Conservation (phyloP, 2,329 filamentous ascomycete species). For the Mariannaea sp. region DNA sequence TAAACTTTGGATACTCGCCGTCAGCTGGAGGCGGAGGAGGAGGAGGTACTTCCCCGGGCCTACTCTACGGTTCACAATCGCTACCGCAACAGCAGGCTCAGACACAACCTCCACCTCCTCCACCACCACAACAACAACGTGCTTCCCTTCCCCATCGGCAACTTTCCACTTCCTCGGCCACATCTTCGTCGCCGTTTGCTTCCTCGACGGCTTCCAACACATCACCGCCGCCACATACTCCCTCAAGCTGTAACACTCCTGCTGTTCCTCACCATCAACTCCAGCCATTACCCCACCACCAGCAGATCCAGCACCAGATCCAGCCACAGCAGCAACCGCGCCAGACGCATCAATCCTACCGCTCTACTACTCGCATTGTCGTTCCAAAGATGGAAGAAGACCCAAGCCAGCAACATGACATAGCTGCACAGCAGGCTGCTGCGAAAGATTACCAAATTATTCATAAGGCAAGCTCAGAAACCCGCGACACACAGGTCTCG, state of each 20-base stretch:
- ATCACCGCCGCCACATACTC: slow-evolving; percentile 25
- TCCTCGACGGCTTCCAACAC: slow-evolving; percentile 23
- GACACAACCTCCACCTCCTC: slow-evolving; percentile 15
- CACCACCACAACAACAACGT: slow-evolving; percentile 20
- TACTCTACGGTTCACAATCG: slow-evolving; percentile 25
- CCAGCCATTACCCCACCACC: slow-evolving; percentile 22
- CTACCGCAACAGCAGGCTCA: slow-evolving; percentile 15
- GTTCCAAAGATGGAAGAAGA: slow-evolving; percentile 43
- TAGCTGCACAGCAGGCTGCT: slow-evolving; percentile 64
- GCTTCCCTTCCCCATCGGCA: slow-evolving; percentile 19
- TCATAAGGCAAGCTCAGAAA: slow-evolving; percentile 53
- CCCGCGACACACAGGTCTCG: slow-evolving; percentile 14
- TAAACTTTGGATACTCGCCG: slow-evolving; percentile 35
- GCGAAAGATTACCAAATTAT: slow-evolving; percentile 63
- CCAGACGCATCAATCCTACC: slow-evolving; percentile 22
- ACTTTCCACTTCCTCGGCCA: slow-evolving; percentile 24
- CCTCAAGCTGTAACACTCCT: slow-evolving; percentile 12
- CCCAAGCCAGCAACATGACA: slow-evolving; percentile 47
- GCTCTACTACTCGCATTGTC: slow-evolving; percentile 12
- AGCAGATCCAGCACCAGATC: no score
- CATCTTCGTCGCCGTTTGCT: slow-evolving; percentile 26
- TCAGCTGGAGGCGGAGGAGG: slow-evolving; percentile 37
- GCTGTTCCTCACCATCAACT: slow-evolving; percentile 22
- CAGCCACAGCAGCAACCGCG: slow-evolving; percentile 25
- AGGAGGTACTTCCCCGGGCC: slow-evolving; percentile 17